Conservation (phyloP, 345 rosid genomes). For the Orychophragmus violaceus region DNA sequence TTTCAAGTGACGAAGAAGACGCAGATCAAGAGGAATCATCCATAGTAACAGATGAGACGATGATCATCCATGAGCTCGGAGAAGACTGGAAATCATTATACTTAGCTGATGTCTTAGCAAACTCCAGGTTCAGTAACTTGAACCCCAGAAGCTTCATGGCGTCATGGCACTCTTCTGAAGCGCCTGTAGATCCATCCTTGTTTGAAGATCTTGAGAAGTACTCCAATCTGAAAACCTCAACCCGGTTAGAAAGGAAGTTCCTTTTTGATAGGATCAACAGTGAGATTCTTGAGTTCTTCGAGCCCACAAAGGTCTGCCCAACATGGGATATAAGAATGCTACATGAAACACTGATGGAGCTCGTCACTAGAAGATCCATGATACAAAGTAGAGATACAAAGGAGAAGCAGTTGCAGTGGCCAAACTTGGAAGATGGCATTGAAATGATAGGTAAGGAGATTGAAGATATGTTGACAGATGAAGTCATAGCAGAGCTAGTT, state of each 20-base stretch:
- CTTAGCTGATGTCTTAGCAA: slow-evolving; percentile 38
- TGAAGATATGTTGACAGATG: slow-evolving; percentile 36
- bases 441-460: slow-evolving; percentile 28
- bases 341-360: slow-evolving; percentile 32
- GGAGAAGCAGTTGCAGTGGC: slow-evolving; percentile 39
- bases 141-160: slow-evolving; percentile 41
- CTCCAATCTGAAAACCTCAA: slow-evolving; percentile 26
- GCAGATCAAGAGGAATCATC: slow-evolving; percentile 29
- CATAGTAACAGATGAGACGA: slow-evolving; percentile 25
- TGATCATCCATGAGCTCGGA: slow-evolving; percentile 15
- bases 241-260: slow-evolving; percentile 51
- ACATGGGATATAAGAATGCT: slow-evolving; percentile 38
- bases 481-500: slow-evolving; percentile 48
- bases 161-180: slow-evolving; percentile 27
- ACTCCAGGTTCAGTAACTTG: slow-evolving; percentile 41
- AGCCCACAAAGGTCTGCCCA: slow-evolving; percentile 14
- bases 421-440: slow-evolving; percentile 38
- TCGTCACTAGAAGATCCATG: slow-evolving; percentile 29
- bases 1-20: slow-evolving; percentile 68
- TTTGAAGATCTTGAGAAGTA: slow-evolving; percentile 68
- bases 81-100: slow-evolving; percentile 45
- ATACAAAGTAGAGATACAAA: slow-evolving; percentile 33
- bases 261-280: slow-evolving; percentile 53
- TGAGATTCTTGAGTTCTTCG: slow-evolving; percentile 41
- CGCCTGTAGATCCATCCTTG: slow-evolving; percentile 44